Base-by-base conservation (phyloP, 768 basidiomycete genomes). In the Tylopilus subfusipes region DNA sequence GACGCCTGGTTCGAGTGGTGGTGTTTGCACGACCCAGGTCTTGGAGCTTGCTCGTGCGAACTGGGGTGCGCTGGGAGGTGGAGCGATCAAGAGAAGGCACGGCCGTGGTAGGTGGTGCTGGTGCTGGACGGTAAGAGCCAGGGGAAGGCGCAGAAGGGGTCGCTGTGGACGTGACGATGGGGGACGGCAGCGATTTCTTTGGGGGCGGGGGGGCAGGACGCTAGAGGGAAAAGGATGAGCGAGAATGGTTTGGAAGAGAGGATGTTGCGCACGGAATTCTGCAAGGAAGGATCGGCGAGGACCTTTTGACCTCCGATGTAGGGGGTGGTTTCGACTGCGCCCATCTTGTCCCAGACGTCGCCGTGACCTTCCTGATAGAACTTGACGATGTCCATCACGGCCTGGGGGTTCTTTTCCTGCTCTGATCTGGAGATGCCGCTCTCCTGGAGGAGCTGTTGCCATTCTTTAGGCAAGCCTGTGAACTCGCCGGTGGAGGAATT, bases 401-500 rank as follows among this genome's bases (percentile, higher is more conserved):
- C 93, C 73, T 97, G 88, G 0, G 97, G 97, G 66, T 98, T 95
- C 77, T 91, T 93, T 72, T 97, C 95, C 76, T 99, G 97, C 73
- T 99, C 94, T 22, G 76, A 79, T 63, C 89, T 84, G 36, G 93
- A 94, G 67, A 98, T 98, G 50, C 97, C 97, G 58, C 88, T 92
- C 70, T 98, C 94, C 72, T 93, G 92, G 45, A 99, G 73, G 6
- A 98, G 80, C 70, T 98, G 93, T 68, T 99, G 97, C 97, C 97
- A 99, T 75, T 98, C 96, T 72, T 96, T 96, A 3, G 97, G 97
- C 30, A 99, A 79, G 3, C 97, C 97, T 10, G 93, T 94, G 75
- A 95, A 98, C 74, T 99, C 96, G 54, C 97, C 97, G 0, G 96
- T 98, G 53, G 93, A 96, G 7, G 92, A 91, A 72, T 99, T 98